These are phyloP conservation scores for Flueggea neowawraea DNA, from an alignment of 441 rosid species.

Conservation along the genomic window DNA sequence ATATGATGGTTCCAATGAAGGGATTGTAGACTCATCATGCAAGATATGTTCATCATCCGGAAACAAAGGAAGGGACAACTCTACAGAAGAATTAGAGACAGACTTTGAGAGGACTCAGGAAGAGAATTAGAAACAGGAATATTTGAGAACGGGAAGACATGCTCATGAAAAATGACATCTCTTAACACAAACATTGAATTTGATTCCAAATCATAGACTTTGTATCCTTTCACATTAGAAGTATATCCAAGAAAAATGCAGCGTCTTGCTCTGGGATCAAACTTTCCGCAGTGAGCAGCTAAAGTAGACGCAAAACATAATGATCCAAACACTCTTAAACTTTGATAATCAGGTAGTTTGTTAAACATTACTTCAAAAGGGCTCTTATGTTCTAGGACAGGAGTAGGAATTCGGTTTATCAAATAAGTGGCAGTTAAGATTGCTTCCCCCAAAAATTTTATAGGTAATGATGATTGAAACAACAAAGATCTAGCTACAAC, in stretches of 20 bases:
- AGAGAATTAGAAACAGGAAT: too few species aligned
- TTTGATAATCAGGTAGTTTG: not conserved
- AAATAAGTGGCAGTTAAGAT: not conserved
- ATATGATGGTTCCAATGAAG: too few species aligned
- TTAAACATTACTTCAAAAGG: not conserved
- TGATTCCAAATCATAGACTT: not conserved
- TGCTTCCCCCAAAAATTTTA: not conserved
- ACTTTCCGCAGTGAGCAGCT: not conserved
- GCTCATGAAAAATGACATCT: slow-evolving; percentile 1
- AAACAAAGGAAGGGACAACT: too few species aligned
- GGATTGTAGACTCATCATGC: too few species aligned
- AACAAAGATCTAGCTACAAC: not conserved
- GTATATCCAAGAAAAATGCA: not conserved
- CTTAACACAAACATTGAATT: not conserved
- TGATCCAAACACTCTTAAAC: not conserved
- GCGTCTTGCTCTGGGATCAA: not conserved
- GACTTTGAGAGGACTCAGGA: too few species aligned
- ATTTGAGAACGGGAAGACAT: not conserved
- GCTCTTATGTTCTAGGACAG: not conserved
- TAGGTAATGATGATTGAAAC: not conserved
- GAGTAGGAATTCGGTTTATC: not conserved
- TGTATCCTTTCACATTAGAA: not conserved
- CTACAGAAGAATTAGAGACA: too few species aligned
- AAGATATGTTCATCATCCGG: too few species aligned
- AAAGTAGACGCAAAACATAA: not conserved